These are phyloP conservation scores for Lactarius sp. DNA, from an alignment of 768 basidiomycete genomes.

Conservation along the genomic window DNA sequence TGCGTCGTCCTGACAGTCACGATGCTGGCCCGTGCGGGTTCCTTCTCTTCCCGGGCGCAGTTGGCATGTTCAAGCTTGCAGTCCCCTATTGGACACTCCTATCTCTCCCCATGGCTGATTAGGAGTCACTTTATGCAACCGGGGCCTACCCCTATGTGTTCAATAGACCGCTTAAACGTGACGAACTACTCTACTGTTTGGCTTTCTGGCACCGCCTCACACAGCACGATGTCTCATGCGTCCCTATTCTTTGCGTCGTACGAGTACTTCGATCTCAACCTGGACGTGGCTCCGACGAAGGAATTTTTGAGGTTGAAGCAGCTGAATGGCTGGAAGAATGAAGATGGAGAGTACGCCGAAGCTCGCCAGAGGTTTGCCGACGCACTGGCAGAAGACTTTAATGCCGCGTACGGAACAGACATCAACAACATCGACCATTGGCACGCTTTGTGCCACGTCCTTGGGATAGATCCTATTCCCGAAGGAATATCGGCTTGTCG, in stretches of 20 bases:
- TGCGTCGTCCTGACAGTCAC: no score
- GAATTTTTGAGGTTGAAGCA: slow-evolving; percentile 17
- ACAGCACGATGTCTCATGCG: slow-evolving; percentile 8
- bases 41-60: no score
- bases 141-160: not conserved
- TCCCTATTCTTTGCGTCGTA: slow-evolving; percentile 19
- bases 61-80: no score
- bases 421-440: slow-evolving; percentile 20
- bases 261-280: slow-evolving; percentile 19
- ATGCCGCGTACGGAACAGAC: slow-evolving; percentile 24
- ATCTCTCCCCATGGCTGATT: not conserved
- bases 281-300: slow-evolving; percentile 2
- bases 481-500: not conserved
- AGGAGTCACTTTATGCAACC: not conserved
- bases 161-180: no score
- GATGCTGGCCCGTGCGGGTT: no score
- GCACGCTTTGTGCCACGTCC: slow-evolving; percentile 19
- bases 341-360: not conserved
- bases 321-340: not conserved
- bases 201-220: not conserved
- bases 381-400: slow-evolving; percentile 24
- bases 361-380: slow-evolving; percentile 1
- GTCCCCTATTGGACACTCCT: not conserved
- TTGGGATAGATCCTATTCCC: slow-evolving; percentile 20
- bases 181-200: not conserved